These are phyloP conservation scores for Aspergillus incahuasiensis DNA, from an alignment of 495 filamentous ascomycete genomes.

Conservation along the genomic window DNA sequence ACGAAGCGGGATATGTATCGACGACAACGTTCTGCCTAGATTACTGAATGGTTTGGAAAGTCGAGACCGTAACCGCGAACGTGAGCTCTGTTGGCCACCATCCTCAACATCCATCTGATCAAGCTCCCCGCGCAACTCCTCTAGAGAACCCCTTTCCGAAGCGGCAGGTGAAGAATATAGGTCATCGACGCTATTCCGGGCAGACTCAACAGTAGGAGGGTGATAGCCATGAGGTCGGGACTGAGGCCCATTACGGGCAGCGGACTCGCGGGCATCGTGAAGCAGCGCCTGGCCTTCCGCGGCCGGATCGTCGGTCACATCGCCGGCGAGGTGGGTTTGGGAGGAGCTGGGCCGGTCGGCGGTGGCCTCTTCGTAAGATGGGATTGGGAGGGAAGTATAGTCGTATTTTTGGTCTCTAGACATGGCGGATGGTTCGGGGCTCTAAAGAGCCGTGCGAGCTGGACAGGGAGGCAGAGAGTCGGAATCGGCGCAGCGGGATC, in stretches of 20 bases:
- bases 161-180: constrained; percentile 39
- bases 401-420: constrained; percentile 57
- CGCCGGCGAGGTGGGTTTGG: constrained; percentile 55
- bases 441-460: constrained; percentile 32
- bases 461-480: constrained; percentile 26
- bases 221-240: constrained; percentile 54
- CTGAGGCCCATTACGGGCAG: constrained; percentile 21
- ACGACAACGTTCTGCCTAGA: constrained; percentile 51
- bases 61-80: constrained; percentile 38
- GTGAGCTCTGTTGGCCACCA: constrained; percentile 44
- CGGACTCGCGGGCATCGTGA: constrained; percentile 27
- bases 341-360: constrained; percentile 57
- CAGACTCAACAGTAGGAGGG: constrained; percentile 71
- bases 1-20: constrained; percentile 51
- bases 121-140: constrained; percentile 70
- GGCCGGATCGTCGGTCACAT: constrained; percentile 46
- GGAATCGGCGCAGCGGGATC: constrained; percentile 33
- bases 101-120: constrained; percentile 89
- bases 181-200: constrained; percentile 57
- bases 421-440: constrained; percentile 41
- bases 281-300: constrained; percentile 61
- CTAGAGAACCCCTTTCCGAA: constrained; percentile 46
- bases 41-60: constrained; percentile 53
- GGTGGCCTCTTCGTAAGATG: constrained; percentile 89
- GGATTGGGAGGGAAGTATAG: constrained; percentile 75